Evolutionary conservation across 768 basidiomycete genomes (phyloP).

Genomic region (Lanmaoa pseudosensibilis): DNA sequence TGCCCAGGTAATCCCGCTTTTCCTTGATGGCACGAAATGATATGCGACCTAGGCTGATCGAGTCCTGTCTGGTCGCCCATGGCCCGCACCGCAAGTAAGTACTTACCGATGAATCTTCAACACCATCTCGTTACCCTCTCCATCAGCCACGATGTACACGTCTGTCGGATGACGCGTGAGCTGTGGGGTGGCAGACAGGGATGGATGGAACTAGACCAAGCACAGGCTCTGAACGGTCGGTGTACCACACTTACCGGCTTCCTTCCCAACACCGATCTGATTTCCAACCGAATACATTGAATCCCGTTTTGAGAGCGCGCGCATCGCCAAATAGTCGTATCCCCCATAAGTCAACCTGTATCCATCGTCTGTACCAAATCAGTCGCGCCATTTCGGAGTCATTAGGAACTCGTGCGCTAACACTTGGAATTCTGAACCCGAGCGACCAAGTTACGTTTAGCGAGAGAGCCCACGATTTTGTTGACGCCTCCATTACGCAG

Average conservation of each 20-base stretch:
- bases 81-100: not conserved
- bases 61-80: constrained; percentile 2
- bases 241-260: constrained; percentile 64
- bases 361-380: constrained; percentile 74
- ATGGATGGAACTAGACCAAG: not conserved
- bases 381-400: not conserved
- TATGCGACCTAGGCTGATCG: constrained; percentile 83
- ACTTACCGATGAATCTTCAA: constrained; percentile 88
- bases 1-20: constrained; percentile 95
- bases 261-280: constrained; percentile 98
- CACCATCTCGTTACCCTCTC: constrained; percentile 82
- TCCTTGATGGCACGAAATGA: constrained; percentile 96
- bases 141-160: constrained; percentile 87
- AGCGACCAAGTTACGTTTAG: constrained; percentile 88
- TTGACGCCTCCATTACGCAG: constrained; percentile 90
- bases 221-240: not conserved
- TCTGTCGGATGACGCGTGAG: constrained; percentile 39
- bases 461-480: constrained; percentile 86
- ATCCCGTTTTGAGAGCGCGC: constrained; percentile 87
- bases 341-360: constrained; percentile 97
- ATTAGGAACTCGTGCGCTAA: constrained; percentile 33
- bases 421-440: constrained; percentile 92
- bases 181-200: not conserved
- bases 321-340: constrained; percentile 95
- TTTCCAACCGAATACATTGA: constrained; percentile 91